Base-by-base conservation (phyloP, 306 rosid genomes). In the Mimosa pudica region DNA sequence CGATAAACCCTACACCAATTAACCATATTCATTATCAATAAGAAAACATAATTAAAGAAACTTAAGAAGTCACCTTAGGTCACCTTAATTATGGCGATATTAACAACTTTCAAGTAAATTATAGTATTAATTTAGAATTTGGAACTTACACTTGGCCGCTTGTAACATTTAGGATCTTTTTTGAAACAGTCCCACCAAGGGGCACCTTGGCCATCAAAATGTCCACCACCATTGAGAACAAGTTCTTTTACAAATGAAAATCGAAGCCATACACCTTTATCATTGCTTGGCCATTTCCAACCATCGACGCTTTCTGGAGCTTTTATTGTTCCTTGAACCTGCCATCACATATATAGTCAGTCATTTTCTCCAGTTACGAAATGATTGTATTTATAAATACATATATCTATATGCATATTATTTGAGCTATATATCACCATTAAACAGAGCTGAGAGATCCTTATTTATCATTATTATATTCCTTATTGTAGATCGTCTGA, bases 181-280 rank as follows among this genome's bases (percentile, higher is more conserved):
- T n/a, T 0, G 11, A 33, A 44, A 24, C 49, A 30, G 11, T 49
- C 52, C 92, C 94, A 90, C 94, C 92, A 90, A 8, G 77, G 14
- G 41, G 82, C 79, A 75, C 94, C 92, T 70, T 86, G 87, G 18
- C 87, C 92, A 80, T 90, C 80, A 58, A 90, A 49, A 10, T 7
- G 2, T 24, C 92, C 90, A n/a, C 79, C 79, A 30, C 94, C 90
- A 8, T 73, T 4, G 20, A 90, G 10, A 7, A 64, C 18, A 72
- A 90, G 89, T 0, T 84, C 89, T n/a, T 24, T 30, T 79, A 84
- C 58, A 4, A 0, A 0, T 0, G 0, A 0, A 8, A 90, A 90
- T 5, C 4, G 35, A 1, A 90, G 24, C 90, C 94, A 88, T 65
- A 3, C 0, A 0, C 3, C n/a, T 41, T 10, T 77, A 6, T 72